These are phyloP conservation scores for Mychonastes homosphaera DNA, from an alignment of 139 green algal species.

Conservation along the genomic window DNA sequence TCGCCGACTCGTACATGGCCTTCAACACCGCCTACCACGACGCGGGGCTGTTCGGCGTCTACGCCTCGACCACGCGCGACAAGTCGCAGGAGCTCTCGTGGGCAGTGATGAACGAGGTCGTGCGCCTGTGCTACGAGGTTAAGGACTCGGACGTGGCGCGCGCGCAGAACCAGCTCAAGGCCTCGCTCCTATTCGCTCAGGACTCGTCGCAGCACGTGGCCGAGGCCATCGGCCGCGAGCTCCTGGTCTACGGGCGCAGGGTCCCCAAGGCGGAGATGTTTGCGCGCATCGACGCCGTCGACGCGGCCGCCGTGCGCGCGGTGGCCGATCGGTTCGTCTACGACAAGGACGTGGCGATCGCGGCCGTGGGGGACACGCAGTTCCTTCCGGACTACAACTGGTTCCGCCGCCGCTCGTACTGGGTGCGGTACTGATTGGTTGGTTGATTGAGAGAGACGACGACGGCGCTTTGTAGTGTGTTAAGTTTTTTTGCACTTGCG, in stretches of 20 bases:
- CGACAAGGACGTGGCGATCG: slow-evolving; percentile 82
- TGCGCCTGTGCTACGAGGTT: slow-evolving; percentile 79
- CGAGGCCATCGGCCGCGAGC: slow-evolving; percentile 90
- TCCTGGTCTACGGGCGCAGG: slow-evolving; percentile 89
- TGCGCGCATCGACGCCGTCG: slow-evolving; percentile 91
- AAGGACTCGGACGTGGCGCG: slow-evolving; percentile 73
- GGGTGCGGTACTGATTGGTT: slow-evolving; percentile 90
- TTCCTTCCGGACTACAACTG: slow-evolving; percentile 94
- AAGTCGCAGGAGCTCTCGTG: slow-evolving; percentile 21
- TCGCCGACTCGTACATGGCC: slow-evolving; percentile 82
- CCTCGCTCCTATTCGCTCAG: slow-evolving; percentile 53
- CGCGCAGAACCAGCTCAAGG: slow-evolving; percentile 93
- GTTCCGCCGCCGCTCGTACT: slow-evolving; percentile 87
- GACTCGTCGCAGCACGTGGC: slow-evolving; percentile 55
- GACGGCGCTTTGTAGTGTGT: too few relatives aligned
- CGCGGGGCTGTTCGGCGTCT: slow-evolving; percentile 93
- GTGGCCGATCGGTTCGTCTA: slow-evolving; percentile 85
- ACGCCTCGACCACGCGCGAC: slow-evolving; percentile 56
- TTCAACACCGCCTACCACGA: slow-evolving; percentile 98
- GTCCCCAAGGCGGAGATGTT: slow-evolving; percentile 94
- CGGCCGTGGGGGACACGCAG: slow-evolving; percentile 78
- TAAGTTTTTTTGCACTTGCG: too few relatives aligned
- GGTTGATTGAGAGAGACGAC: too few relatives aligned
- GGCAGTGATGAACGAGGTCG: slow-evolving; percentile 57
- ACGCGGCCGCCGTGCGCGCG: slow-evolving; percentile 65